Evolutionary conservation across 257 asterid genomes (phyloP), one percentile per base, ranked within the genome.

Genomic region (Handroanthus guayacan): DNA sequence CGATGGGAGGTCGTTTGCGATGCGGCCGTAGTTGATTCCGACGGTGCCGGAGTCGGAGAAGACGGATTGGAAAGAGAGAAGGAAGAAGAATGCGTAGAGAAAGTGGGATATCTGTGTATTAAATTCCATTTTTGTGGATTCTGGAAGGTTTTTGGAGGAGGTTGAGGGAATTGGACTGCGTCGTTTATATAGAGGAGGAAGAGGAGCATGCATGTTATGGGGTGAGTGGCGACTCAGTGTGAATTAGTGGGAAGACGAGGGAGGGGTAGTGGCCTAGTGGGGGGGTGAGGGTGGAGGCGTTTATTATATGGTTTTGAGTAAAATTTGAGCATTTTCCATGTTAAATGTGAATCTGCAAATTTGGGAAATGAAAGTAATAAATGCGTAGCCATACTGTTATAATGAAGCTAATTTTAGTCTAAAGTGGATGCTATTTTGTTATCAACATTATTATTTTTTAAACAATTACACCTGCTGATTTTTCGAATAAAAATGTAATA

Each of bases 11-110:
- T 91, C 25, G 75, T 89, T 18, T 5, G 96, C 97, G 54, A 91
- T n/a, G 6, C 96, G 90, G 74, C 97, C 97, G 70, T 91, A 91
- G 89, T 89, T 89, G 5, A 91, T 56, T 4, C 91, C 97, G 13
- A 89, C 5, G 50, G 78, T 38, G 66, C 92, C 89, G 55, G 71
- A 9, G 48, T 39, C 78, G 41, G 45, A 54, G 36, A 31, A n/a
- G 44, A 52, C 14, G 50, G 39, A 34, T 12, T 11, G 56, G 62
- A 44, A 56, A 16, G 74, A 11, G 31, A 55, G 39, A 10, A 44
- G 0, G 60, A 51, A n/a, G 52, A 52, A 39, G 52, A 77, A 31
- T 2, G 48, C 6, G 25, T 9, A 45, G 71, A 69, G 71, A 39
- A 31, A 43, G 77, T 12, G 62, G 77, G 56, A 1, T 34, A 74